phyloP scores from a whole-genome alignment of 2,329 filamentous ascomycete genomes.

The Leptographium flavum region DNA sequence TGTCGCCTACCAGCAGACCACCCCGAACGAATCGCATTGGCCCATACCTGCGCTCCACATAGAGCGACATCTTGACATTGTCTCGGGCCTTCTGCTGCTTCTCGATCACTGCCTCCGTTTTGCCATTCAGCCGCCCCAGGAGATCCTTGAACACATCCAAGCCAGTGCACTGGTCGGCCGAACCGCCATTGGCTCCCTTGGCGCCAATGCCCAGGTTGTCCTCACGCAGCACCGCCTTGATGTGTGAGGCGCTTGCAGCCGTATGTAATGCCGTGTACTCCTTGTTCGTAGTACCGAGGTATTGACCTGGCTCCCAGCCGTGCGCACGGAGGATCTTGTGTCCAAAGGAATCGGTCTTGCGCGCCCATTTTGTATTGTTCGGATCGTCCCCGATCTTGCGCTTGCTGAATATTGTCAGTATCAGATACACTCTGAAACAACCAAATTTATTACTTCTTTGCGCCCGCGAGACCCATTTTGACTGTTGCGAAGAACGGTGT shows the following conservation, averaged over 20 bases:
- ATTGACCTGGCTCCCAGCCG: slow-evolving; percentile 79
- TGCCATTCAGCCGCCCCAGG: slow-evolving; percentile 79
- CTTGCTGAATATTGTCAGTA: slow-evolving; percentile 14
- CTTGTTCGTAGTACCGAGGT: slow-evolving; percentile 64
- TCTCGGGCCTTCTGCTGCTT: slow-evolving; percentile 54
- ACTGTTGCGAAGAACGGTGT: neutral
- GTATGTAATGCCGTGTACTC: slow-evolving; percentile 64
- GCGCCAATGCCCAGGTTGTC: slow-evolving; percentile 85
- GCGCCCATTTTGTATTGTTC: slow-evolving; percentile 89
- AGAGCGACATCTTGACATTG: slow-evolving; percentile 57
- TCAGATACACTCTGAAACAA: neutral
- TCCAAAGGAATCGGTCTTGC: slow-evolving; percentile 69
- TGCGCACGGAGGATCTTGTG: slow-evolving; percentile 79
- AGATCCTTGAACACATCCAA: slow-evolving; percentile 77
- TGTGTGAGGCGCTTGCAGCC: slow-evolving; percentile 69
- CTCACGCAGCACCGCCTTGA: slow-evolving; percentile 75
- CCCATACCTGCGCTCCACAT: slow-evolving; percentile 63
- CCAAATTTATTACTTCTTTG: slow-evolving; percentile 41
- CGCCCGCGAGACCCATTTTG: slow-evolving; percentile 53
- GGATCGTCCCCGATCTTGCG: slow-evolving; percentile 78
- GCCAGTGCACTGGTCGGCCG: slow-evolving; percentile 67
- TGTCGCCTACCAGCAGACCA: slow-evolving; percentile 52
- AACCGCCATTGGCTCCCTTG: slow-evolving; percentile 39
- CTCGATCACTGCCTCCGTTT: slow-evolving; percentile 57
- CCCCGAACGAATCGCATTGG: slow-evolving; percentile 75